Base-by-base conservation (phyloP, 345 rosid species). In the Acer yangbiense region DNA sequence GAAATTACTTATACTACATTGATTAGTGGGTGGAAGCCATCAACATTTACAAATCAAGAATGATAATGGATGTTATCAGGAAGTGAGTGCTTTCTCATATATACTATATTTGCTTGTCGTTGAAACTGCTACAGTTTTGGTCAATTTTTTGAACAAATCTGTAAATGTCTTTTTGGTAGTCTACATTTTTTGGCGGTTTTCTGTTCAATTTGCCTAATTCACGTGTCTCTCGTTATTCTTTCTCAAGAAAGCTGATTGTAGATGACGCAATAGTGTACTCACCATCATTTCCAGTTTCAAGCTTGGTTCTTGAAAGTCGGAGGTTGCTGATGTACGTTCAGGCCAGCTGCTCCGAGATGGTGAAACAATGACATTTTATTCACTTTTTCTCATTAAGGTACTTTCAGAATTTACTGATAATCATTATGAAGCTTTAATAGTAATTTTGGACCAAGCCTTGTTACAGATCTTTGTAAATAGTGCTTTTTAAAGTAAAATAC, bases 1-100 rank as follows among this genome's bases (percentile, higher is more conserved):
- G 92, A 94, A 84, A 87, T 92, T 63, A 87, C 90, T 62, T 90
- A 88, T 80, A 89, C 90, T 17, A 85, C 89, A 13, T 83, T 94
- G 82, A 76, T 89, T 81, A 80, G 86, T 82, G 91, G 88, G 68
- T 86, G 89, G 87, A 83, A 58, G 54, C 70, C 57, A 7, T 83
- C 83, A 62, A 68, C 77, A 73, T 61, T 68, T 29, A 71, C 79
- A 50, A 77, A 68, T 80, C 79, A 77, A 70, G 79, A 85, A 80
- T 81, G 78, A 83, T 74, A 48, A 18, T 35, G 64, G 18, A 73
- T 25, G 50, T 21, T 23, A 20, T 18, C 20, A 6, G 65, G 76
- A 75, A 69, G 81, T 81, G 52, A 50, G 60, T 77, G 71, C 65
- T 65, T 52, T 52, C 12, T 6, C 9, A 16, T 12, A 29, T n/a